A percentile compares a stretch with the other conserved stretches of the same genome.
Evolutionary conservation across 2,329 filamentous ascomycete species (phyloP).

Genomic region (Phyllachora maydis): DNA sequence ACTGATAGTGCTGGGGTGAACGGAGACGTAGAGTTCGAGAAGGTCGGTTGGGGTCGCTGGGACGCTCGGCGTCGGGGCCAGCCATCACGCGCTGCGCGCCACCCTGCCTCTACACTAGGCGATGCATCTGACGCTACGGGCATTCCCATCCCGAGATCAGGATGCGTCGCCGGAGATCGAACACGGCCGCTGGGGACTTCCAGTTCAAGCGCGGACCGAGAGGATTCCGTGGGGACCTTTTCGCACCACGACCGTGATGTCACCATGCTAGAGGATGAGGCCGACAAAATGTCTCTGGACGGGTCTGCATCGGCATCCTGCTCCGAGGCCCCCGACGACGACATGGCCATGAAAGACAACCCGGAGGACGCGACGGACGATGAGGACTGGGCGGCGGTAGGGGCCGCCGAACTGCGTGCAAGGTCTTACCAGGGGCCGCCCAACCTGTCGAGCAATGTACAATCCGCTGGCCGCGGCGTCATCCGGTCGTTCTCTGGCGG

Average conservation of each 20-base stretch:
- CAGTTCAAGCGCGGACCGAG: too few relatives aligned
- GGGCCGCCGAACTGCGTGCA: slow-evolving; percentile 62
- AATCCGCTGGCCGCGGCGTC: slow-evolving; percentile 21
- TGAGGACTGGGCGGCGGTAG: slow-evolving; percentile 86
- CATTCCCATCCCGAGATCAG: slow-evolving; percentile 35
- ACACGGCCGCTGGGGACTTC: too few relatives aligned
- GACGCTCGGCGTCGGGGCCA: slow-evolving; percentile 60
- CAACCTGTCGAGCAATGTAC: slow-evolving; percentile 25
- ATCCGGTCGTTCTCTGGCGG: slow-evolving; percentile 34
- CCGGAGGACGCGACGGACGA: slow-evolving; percentile 80
- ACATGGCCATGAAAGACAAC: slow-evolving; percentile 47
- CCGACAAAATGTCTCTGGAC: slow-evolving; percentile 85
- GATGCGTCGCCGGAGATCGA: slow-evolving; percentile 21
- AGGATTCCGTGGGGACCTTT: slow-evolving; percentile 52
- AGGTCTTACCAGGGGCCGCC: slow-evolving; percentile 41
- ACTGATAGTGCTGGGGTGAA: slow-evolving; percentile 37
- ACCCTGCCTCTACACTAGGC: too few relatives aligned
- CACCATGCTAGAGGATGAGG: slow-evolving; percentile 63
- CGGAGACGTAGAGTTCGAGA: slow-evolving; percentile 69
- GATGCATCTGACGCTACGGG: slow-evolving; percentile 20
- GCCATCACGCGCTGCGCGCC: slow-evolving; percentile 19
- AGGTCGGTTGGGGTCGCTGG: slow-evolving; percentile 96
- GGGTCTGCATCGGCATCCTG: slow-evolving; percentile 51
- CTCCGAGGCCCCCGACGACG: slow-evolving; percentile 51
- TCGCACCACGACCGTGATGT: slow-evolving; percentile 49